phyloP scores from a whole-genome alignment of 2,329 filamentous ascomycete species.

The Zasmidium citrigriseum region DNA sequence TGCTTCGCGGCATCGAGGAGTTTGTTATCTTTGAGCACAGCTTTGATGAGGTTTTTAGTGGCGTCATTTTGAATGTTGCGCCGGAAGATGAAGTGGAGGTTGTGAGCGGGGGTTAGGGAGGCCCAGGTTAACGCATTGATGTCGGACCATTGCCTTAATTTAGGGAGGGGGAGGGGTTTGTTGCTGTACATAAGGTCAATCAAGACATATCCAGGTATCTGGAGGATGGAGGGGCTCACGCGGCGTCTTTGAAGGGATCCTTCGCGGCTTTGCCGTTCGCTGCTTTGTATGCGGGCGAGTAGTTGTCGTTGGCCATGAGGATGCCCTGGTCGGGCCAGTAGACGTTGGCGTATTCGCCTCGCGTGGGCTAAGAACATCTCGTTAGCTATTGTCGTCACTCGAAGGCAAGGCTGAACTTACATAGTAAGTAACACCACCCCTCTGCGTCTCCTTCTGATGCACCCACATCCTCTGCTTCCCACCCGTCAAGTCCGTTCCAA shows the following conservation, averaged over 20 bases:
- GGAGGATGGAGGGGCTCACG: not conserved
- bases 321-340: conserved; percentile 14
- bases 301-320: conserved; percentile 14
- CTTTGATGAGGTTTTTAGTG: conserved; percentile 13
- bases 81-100: conserved; percentile 12
- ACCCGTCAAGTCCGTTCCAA: conserved; percentile 2
- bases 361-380: conserved; percentile 8
- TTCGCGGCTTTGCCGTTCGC: not conserved
- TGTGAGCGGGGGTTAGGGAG: conserved; percentile 3
- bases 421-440: not conserved
- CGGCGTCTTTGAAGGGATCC: conserved; percentile 9
- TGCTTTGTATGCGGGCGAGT: conserved; percentile 10
- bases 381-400: not conserved
- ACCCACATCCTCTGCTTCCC: conserved; percentile 3
- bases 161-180: conserved; percentile 5
- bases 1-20: not conserved
- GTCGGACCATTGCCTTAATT: conserved; percentile 11
- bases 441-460: not conserved
- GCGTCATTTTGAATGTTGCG: conserved; percentile 16
- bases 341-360: conserved; percentile 16
- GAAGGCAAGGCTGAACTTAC: not conserved
- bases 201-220: not conserved
- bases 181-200: not conserved
- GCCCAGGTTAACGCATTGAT: conserved; percentile 16
- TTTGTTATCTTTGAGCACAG: conserved; percentile 6